Conservation (phyloP, 176 grass and related monocot species). For the Canna indica region DNA sequence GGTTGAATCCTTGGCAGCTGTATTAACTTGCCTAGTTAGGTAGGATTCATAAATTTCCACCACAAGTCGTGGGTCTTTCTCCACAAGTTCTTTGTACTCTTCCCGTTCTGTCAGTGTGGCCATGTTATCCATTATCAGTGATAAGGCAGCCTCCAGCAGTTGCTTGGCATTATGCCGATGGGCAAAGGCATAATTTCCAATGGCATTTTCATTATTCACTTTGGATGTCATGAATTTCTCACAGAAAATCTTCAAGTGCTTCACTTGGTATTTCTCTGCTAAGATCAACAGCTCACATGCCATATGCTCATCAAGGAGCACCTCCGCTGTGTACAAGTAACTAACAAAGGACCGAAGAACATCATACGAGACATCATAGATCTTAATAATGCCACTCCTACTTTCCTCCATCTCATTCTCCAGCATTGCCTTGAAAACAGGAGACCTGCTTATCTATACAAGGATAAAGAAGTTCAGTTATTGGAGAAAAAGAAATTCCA, state of each 20-base stretch:
- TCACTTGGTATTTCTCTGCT: slow-evolving; percentile 89
- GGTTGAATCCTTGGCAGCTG: slow-evolving; percentile 34
- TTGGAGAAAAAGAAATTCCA: not conserved
- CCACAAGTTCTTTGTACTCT: slow-evolving; percentile 85
- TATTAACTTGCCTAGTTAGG: slow-evolving; percentile 65
- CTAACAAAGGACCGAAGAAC: slow-evolving; percentile 66
- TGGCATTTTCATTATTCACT: slow-evolving; percentile 72
- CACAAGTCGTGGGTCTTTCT: slow-evolving; percentile 80
- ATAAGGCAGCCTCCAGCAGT: slow-evolving; percentile 62
- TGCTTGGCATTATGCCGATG: slow-evolving; percentile 73
- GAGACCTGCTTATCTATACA: slow-evolving; percentile 67
- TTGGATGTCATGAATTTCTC: slow-evolving; percentile 87
- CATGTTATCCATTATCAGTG: slow-evolving; percentile 66
- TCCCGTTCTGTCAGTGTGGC: slow-evolving; percentile 47
- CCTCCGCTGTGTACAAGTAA: slow-evolving; percentile 76
- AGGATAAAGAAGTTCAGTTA: not conserved
- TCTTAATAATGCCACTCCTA: slow-evolving; percentile 80
- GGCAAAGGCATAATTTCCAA: slow-evolving; percentile 56
- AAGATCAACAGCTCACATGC: slow-evolving; percentile 70
- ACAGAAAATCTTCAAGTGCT: slow-evolving; percentile 68
- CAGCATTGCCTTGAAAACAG: slow-evolving; percentile 94
- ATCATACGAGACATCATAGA: slow-evolving; percentile 59
- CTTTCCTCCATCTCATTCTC: slow-evolving; percentile 97
- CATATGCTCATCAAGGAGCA: slow-evolving; percentile 60
- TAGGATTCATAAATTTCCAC: slow-evolving; percentile 92